Evolutionary conservation across 768 basidiomycete genomes (phyloP).

Genomic region (Nidularia sp.): DNA sequence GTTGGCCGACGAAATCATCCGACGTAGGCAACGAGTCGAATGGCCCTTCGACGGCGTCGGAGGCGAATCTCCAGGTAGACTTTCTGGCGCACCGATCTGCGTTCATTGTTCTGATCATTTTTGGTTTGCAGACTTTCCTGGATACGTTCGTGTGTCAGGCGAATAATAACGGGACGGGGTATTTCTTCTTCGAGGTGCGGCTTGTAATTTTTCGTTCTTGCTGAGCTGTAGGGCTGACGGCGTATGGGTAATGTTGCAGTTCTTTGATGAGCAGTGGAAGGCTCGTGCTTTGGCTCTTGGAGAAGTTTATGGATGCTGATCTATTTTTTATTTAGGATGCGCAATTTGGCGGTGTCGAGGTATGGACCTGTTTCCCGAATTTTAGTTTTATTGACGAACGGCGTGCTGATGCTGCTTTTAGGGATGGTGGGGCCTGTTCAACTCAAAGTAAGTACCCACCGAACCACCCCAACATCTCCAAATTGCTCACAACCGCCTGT

Average conservation of each 20-base stretch:
- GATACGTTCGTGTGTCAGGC: slow-evolving; percentile 87
- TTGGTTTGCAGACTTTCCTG: slow-evolving; percentile 58
- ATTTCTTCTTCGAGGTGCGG: slow-evolving; percentile 83
- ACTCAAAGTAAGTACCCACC: slow-evolving; percentile 27
- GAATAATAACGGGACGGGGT: slow-evolving; percentile 73
- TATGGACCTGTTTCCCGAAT: too few species aligned
- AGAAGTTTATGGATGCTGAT: background rate
- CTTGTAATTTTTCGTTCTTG: background rate
- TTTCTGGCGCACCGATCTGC: background rate
- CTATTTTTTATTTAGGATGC: slow-evolving; percentile 30
- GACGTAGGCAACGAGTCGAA: slow-evolving; percentile 55
- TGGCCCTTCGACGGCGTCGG: slow-evolving; percentile 64
- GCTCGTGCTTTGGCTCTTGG: slow-evolving; percentile 23
- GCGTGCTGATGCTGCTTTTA: slow-evolving; percentile 7
- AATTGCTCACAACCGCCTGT: background rate
- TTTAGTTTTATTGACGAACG: slow-evolving; percentile 4
- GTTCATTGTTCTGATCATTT: too few species aligned
- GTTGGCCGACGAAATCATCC: slow-evolving; percentile 36
- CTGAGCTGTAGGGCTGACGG: background rate
- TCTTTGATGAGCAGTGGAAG: slow-evolving; percentile 83
- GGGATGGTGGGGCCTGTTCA: slow-evolving; percentile 49
- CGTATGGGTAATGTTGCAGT: slow-evolving; percentile 33
- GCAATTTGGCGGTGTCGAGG: slow-evolving; percentile 73
- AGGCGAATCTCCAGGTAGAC: slow-evolving; percentile 52
- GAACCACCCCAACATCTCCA: background rate